Evolutionary conservation across 768 basidiomycete genomes (phyloP), one percentile per base, ranked within the genome.

Genomic region (Boletus pseudo-olivaceus): DNA sequence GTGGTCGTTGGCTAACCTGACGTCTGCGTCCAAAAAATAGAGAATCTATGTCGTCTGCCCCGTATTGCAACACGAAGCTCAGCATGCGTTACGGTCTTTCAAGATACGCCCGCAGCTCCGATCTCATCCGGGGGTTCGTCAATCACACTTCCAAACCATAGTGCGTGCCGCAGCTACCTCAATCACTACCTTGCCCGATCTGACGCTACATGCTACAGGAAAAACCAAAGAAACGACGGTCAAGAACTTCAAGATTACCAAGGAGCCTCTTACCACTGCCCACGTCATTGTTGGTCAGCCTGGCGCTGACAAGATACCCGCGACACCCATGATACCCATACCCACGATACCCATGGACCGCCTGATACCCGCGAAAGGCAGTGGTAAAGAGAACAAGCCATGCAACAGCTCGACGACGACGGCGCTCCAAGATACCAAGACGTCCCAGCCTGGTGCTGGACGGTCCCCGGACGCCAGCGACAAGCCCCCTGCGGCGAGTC

Each of bases 301-400:
- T 52, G 19, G 53, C 10, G 54, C 63, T 46, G 32, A 33, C 29
- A 48, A 47, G 50, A 35, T 47, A 49, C 49, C 52, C 39, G 34
- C 43, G 51, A 52, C 11, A 20, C 48, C 54, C 29, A 47, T 15
- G 8, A 49, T 61, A 49, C 49, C 55, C 12, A 50, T 42, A 37
- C 45, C 49, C 17, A 33, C 19, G 39, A 46, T 53, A 37, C 45
- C 51, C 30, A 46, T 49, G 56, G 51, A 19, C 27, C 51, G 50
- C 49, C 3, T 9, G n/a, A 55, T 41, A 39, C 26, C 37, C 17
- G n/a, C 46, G 33, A 59, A 40, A 11, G 30, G 47, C 29, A 50
- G 41, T 45, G 45, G 45, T 23, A 59, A 68, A 37, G 66, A 66
- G 47, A 65, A 65, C 38, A 41, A 30, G 20, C 2, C 51, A 35